phyloP scores from a whole-genome alignment of 179 eudicot genomes.

The Actinidia arguta region DNA sequence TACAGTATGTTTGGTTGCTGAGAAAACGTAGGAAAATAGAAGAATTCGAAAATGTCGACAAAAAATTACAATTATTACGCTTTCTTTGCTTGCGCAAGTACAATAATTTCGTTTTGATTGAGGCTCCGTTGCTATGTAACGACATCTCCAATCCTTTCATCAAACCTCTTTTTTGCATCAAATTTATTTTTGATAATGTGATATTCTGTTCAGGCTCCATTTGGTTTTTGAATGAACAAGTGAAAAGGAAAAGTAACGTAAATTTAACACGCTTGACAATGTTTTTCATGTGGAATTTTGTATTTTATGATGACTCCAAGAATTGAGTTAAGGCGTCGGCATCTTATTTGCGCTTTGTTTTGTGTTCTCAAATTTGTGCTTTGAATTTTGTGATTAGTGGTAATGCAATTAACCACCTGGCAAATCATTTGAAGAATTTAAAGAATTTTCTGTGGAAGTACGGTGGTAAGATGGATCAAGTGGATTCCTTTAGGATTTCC shows the following conservation, averaged over 20 bases:
- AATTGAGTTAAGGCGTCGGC: neutral
- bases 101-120: neutral
- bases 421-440: conserved; percentile 76
- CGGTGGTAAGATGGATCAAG: conserved; percentile 74
- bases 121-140: neutral
- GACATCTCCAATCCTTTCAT: no score
- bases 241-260: neutral
- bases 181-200: no score
- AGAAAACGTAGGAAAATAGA: neutral
- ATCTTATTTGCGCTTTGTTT: neutral
- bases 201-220: neutral
- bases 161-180: no score
- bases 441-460: conserved; percentile 87
- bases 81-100: neutral
- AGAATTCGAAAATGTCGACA: neutral
- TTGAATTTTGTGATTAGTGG: conserved; percentile 42
- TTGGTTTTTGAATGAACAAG: neutral
- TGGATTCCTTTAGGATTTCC: conserved; percentile 63
- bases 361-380: conserved; percentile 14
- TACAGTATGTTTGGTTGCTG: neutral
- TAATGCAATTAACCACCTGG: conserved; percentile 79
- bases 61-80: neutral
- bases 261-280: neutral
- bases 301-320: neutral
- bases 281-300: neutral